Base-by-base conservation (phyloP, 192 early-diverging fungal genomes). In the Backusella liffmaniae region DNA sequence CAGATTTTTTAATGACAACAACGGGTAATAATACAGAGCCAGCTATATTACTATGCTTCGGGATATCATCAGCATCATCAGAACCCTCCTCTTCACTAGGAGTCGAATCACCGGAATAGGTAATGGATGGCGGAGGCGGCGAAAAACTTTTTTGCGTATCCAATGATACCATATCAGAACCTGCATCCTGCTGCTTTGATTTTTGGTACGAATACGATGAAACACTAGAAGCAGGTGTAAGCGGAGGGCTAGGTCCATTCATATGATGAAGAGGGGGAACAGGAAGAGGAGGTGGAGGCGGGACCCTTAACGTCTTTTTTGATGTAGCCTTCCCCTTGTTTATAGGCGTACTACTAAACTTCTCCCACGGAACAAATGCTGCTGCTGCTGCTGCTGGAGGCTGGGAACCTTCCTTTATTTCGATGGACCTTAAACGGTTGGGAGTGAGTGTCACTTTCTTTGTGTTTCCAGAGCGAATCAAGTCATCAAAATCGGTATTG, bases 401-500 rank as follows among this genome's bases (percentile, higher is more conserved):
- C 1, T 62, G 56, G 4, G 23, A 62, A 62, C 21, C 56, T 65
- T 59, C 37, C 32, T 74, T 70, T 7, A 88, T 79, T 72, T 90
- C 89, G 66, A 90, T 88, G 4, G 87, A 86, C 7, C 81, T 77
- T 35, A 90, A 75, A 67, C 89, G 81, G 72, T 88, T 88, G 18
- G 89, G 89, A 8, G 89, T 90, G n/a, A 90, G 73, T 23, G 84
- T 83, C 16, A 90, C 85, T 51, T 87, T 87, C 83, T 87, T 86
- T 13, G 89, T 90, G 36, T 88, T 82, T 73, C 85, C 86, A 37
- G 82, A 86, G 18, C 80, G 77, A 53, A 90, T 86, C 29, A 90
- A 56, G 67, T 84, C 80, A 49, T 90, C 88, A 76, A 90, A 90
- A 30, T 83, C 73, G 6, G 76, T 39, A 5, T 66, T 67, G 26